Evolutionary conservation across 352 stramenopile species (phyloP).

Genomic region (Globisporangium ultimum): DNA sequence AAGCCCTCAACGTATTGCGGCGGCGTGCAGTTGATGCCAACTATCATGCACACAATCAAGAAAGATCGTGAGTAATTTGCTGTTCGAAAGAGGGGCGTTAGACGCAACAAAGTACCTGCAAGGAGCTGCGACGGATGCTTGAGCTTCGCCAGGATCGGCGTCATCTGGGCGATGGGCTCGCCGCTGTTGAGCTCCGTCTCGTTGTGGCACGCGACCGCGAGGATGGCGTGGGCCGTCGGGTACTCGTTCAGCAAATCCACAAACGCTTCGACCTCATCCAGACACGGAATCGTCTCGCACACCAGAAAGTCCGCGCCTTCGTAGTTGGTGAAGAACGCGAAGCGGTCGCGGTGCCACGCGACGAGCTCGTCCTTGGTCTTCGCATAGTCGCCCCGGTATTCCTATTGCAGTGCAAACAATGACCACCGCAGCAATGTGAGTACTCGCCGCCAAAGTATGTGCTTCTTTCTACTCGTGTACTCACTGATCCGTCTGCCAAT

Average conservation of each 20-base stretch:
- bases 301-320: slow-evolving; percentile 65
- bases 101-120: slow-evolving; percentile 14
- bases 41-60: slow-evolving; percentile 1
- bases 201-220: slow-evolving; percentile 65
- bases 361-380: slow-evolving; percentile 65
- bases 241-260: slow-evolving; percentile 74
- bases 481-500: slow-evolving; percentile 79
- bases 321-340: slow-evolving; percentile 58
- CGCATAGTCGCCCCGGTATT: slow-evolving; percentile 84
- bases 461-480: neutral
- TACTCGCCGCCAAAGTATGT: neutral
- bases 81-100: neutral
- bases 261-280: slow-evolving; percentile 77
- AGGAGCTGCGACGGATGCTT: slow-evolving; percentile 56
- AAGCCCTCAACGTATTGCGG: slow-evolving; percentile 69
- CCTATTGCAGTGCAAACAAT: slow-evolving; percentile 24
- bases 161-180: slow-evolving; percentile 43
- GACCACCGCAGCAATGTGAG: neutral
- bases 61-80: neutral
- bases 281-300: slow-evolving; percentile 85
- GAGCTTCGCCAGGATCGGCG: slow-evolving; percentile 42
- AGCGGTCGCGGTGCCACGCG: slow-evolving; percentile 73
- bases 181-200: slow-evolving; percentile 64
- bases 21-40: slow-evolving; percentile 86
- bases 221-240: slow-evolving; percentile 45